phyloP scores from a whole-genome alignment of 2,329 filamentous ascomycete genomes.

The Fusarium albidum region DNA sequence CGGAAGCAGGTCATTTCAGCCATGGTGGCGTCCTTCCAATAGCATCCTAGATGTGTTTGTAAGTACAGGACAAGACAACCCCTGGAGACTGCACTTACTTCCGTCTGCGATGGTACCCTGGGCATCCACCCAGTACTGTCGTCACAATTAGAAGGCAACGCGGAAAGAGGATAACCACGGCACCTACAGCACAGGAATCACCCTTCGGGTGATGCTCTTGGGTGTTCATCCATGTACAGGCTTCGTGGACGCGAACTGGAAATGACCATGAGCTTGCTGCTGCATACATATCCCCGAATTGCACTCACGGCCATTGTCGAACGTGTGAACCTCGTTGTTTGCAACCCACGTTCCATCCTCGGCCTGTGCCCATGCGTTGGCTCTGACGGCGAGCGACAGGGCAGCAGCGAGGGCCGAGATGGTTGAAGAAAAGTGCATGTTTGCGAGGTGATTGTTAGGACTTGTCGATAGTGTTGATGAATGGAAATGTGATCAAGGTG shows the following conservation, averaged over 20 bases:
- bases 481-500: too few relatives aligned
- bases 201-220: background rate
- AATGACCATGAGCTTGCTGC: background rate
- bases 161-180: background rate
- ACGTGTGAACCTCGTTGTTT: background rate
- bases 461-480: too few relatives aligned
- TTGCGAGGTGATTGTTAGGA: background rate
- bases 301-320: background rate
- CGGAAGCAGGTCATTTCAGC: too few relatives aligned
- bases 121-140: background rate
- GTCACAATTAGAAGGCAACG: background rate
- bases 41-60: background rate
- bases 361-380: background rate
- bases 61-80: background rate
- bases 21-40: background rate
- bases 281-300: background rate
- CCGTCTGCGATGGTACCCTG: background rate
- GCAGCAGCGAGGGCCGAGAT: background rate
- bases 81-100: background rate
- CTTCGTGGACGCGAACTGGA: background rate
- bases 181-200: background rate
- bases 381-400: background rate
- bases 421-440: background rate
- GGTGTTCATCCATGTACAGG: background rate
- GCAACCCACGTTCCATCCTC: background rate